Conservation (phyloP, 345 rosid species). For the Trapa incisa region DNA sequence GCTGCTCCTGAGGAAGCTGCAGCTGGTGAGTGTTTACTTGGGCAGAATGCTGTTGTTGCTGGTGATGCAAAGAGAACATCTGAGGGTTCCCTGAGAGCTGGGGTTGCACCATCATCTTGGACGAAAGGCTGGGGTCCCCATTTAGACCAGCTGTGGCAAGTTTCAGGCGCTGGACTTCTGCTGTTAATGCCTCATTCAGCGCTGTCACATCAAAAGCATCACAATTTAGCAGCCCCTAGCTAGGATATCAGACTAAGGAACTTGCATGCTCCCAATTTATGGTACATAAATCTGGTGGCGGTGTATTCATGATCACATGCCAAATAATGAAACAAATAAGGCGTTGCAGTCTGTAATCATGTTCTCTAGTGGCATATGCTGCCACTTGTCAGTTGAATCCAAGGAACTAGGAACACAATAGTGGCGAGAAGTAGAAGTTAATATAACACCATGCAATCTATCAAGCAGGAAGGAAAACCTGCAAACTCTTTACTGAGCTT, state of each 20-base stretch:
- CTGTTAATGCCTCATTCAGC: constrained; percentile 45
- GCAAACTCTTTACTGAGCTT: neutral
- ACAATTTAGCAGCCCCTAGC: neutral
- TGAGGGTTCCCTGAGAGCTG: constrained; percentile 32
- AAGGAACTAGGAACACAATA: neutral
- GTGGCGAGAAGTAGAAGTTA: neutral
- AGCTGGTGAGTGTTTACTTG: neutral
- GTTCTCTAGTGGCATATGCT: neutral
- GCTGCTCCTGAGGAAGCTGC: neutral
- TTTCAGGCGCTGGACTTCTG: constrained; percentile 53
- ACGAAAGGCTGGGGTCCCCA: constrained; percentile 26
- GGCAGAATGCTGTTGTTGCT: constrained; percentile 21
- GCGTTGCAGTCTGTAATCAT: neutral
- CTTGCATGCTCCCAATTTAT: too few relatives aligned
- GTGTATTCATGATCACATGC: too few relatives aligned
- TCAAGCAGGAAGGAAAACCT: neutral
- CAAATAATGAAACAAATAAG: too few relatives aligned
- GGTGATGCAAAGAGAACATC: constrained; percentile 21
- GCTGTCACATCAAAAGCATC: constrained; percentile 21
- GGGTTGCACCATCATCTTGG: constrained; percentile 34
- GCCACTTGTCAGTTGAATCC: neutral
- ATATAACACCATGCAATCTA: neutral
- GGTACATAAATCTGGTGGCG: too few relatives aligned
- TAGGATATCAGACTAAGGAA: neutral
- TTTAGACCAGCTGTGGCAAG: constrained; percentile 26